These are phyloP conservation scores for Rhodotorula sp. DNA, from an alignment of 1,284 basidiomycete genomes.

Conservation along the genomic window DNA sequence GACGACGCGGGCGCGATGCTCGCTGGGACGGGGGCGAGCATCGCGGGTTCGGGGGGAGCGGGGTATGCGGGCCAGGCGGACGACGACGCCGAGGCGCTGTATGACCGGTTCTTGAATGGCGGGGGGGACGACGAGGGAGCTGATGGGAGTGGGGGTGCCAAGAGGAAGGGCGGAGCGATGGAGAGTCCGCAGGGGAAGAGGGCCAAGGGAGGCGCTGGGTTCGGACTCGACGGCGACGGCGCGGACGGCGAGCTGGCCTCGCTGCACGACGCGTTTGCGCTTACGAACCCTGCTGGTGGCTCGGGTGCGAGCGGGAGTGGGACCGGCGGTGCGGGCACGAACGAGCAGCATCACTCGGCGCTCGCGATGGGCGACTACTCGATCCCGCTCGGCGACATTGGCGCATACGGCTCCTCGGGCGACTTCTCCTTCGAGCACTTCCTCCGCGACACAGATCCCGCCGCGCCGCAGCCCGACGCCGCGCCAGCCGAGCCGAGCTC, in stretches of 20 bases:
- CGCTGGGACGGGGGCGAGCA: constrained; percentile 4
- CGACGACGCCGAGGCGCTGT: constrained; percentile 5
- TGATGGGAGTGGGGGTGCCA: neutral
- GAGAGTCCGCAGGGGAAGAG: constrained; percentile 2
- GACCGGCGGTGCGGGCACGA: neutral
- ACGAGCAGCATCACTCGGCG: neutral
- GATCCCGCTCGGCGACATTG: constrained; percentile 24
- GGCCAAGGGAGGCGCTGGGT: neutral
- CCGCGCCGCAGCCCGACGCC: neutral
- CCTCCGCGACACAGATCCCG: constrained; percentile 8
- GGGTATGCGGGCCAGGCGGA: neutral
- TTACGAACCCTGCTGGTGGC: neutral
- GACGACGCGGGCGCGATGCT: constrained; percentile 4
- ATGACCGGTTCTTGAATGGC: neutral
- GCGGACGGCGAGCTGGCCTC: neutral
- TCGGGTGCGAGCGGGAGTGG: neutral
- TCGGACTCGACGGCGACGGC: neutral
- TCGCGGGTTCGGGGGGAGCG: neutral
- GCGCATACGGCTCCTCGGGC: constrained; percentile 13
- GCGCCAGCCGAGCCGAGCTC: neutral
- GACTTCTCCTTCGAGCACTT: constrained; percentile 17
- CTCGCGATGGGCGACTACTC: constrained; percentile 12
- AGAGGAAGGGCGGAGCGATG: constrained; percentile 2
- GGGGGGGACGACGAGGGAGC: neutral
- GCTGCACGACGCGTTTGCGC: constrained; percentile 13